Evolutionary conservation across 495 filamentous ascomycete genomes (phyloP), one percentile per base, ranked within the genome.

Genomic region (Bacidia gigantensis): DNA sequence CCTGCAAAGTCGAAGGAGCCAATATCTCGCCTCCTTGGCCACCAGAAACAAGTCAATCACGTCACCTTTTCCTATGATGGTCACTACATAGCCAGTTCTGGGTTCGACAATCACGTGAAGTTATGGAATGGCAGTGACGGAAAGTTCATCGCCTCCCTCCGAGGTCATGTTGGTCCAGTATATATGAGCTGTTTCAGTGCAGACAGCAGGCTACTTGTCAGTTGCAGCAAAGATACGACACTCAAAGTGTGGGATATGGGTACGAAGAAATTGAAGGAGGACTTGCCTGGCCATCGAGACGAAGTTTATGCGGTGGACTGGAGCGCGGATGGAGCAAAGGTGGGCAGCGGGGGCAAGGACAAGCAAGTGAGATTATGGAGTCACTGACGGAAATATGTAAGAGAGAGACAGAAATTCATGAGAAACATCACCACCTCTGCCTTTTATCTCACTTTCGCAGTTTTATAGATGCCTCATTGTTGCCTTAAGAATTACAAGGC

Each of bases 31-130:
- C 73, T 99, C 48, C 65, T 89, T 22, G 93, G 93, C 10, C 93
- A 99, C 63, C 89, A 95, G 62, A 97, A 96, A 64, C 86, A 86
- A 60, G 87, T 99, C 52, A 97, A 96, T 67, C 83, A 96, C 63
- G 88, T 96, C 14, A 84, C 82, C 5, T 96, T 97, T 70, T 95
- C 88, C 0, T 87, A 89, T 0, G 87, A 94, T 59, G 89, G 87
- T 53, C 72, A 77, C 1, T 72, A 86, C 49, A 92, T 99, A 59
- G 93, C 93, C 0, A 89, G 82, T 5, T 82, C 85, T 17, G 80
- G 79, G 25, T 99, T 89, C 67, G 93, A 99, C 65, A 97, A 97
- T 65, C 82, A 86, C 55, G 82, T 89, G 59, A 94, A 92, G 67
- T 65, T 95, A 25, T 95, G 89, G 86, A 80, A 81, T 46, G 81